phyloP scores from a whole-genome alignment of 345 rosid genomes.

The Acer yangbiense region DNA sequence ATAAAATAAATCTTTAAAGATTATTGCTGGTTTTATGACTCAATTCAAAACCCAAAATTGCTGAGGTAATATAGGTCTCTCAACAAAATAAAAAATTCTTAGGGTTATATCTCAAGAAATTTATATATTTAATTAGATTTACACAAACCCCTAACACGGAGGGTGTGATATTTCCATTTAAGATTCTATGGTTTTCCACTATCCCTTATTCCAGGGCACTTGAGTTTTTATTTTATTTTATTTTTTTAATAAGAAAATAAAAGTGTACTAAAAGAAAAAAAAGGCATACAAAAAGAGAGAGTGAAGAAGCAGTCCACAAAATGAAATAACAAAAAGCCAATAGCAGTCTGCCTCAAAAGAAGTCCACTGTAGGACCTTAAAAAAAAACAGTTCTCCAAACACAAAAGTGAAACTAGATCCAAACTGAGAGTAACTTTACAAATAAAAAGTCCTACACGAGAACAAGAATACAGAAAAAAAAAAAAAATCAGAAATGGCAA shows the following conservation, averaged over 20 bases:
- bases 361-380: neutral
- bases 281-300: neutral
- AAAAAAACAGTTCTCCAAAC: neutral
- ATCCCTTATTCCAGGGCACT: neutral
- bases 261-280: neutral
- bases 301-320: neutral
- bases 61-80: neutral
- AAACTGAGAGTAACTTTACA: neutral
- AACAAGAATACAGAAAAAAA: neutral
- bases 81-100: no score
- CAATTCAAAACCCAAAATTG: neutral
- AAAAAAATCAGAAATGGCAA: neutral
- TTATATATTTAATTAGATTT: neutral
- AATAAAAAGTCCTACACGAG: neutral
- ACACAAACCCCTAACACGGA: neutral
- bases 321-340: neutral
- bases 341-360: neutral
- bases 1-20: no score
- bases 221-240: neutral
- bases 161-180: neutral
- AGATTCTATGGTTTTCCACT: neutral
- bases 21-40: neutral
- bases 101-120: neutral
- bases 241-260: no score
- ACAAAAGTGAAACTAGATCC: neutral